Percentiles rank a stretch among this genome's conserved stretches.
Conservation (phyloP, 108 stramenopile genomes). For the Licmophora abbreviata region DNA sequence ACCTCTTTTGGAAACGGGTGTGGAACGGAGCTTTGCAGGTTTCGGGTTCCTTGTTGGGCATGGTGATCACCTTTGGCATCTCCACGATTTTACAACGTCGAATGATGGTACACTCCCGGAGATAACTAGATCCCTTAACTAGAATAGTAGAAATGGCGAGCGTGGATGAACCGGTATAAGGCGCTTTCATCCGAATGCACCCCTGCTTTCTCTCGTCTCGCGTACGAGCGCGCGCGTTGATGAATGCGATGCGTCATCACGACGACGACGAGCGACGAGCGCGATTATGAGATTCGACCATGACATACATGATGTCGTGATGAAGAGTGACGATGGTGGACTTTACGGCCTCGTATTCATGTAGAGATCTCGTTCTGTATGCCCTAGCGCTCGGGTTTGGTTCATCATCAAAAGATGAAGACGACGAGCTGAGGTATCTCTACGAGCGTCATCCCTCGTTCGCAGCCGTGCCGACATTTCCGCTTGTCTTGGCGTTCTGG, state of each 20-base stretch:
- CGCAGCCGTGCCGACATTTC: constrained; percentile 52
- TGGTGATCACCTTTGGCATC: neutral
- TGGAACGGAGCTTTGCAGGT: neutral
- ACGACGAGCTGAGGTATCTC: constrained; percentile 42
- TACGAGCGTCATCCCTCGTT: constrained; percentile 60
- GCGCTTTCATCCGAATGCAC: too few relatives aligned
- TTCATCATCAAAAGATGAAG: constrained; percentile 11
- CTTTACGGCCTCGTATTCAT: constrained; percentile 3
- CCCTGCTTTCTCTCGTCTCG: too few relatives aligned
- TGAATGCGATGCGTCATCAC: too few relatives aligned
- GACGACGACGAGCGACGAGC: too few relatives aligned
- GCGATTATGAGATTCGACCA: too few relatives aligned
- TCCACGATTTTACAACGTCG: constrained; percentile 1
- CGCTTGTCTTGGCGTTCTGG: constrained; percentile 42
- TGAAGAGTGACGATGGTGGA: too few relatives aligned
- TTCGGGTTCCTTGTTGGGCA: neutral
- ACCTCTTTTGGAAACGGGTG: constrained; percentile 38
- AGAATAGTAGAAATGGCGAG: neutral
- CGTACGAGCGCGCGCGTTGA: too few relatives aligned
- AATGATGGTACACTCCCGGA: neutral
- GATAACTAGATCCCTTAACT: neutral
- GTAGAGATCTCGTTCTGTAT: constrained; percentile 53
- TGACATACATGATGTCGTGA: too few relatives aligned
- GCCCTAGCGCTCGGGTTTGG: constrained; percentile 72
- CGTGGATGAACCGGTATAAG: too few relatives aligned